Evolutionary conservation across 192 early-diverging fungal genomes (phyloP).

Genomic region (Geranomyces michiganensis): DNA sequence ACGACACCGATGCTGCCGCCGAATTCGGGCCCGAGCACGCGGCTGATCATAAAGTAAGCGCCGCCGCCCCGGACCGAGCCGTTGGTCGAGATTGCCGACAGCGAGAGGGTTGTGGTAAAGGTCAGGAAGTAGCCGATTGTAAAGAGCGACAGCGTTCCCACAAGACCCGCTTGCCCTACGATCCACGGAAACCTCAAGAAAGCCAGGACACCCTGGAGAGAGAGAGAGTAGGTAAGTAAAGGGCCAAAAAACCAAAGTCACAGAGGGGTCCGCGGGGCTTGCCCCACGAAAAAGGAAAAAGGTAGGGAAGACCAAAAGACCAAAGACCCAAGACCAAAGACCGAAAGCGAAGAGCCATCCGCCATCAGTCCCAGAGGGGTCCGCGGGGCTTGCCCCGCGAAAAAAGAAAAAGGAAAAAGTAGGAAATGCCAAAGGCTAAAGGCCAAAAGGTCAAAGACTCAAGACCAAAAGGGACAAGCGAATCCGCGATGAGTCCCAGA

Average conservation of each 20-base stretch:
- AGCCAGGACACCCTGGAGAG: slow-evolving; percentile 35
- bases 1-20: slow-evolving; percentile 45
- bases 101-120: slow-evolving; percentile 35
- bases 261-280: no score
- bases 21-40: slow-evolving; percentile 43
- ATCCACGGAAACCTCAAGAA: slow-evolving; percentile 41
- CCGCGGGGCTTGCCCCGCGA: no score
- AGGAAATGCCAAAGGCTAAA: no score
- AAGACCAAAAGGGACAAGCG: no score
- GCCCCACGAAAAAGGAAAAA: no score
- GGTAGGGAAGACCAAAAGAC: no score
- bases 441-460: no score
- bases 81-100: slow-evolving; percentile 40
- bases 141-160: slow-evolving; percentile 29
- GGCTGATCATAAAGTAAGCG: slow-evolving; percentile 42
- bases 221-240: no score
- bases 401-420: no score
- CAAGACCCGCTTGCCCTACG: slow-evolving; percentile 40
- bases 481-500: no score
- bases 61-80: slow-evolving; percentile 27
- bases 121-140: slow-evolving; percentile 34
- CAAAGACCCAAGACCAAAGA: neutral
- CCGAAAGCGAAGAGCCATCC: no score
- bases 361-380: no score
- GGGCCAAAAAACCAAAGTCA: neutral